A percentile compares a stretch with the other conserved stretches of the same genome.
phyloP scores from a whole-genome alignment of 257 asterid species.

The Solanum acaule region DNA sequence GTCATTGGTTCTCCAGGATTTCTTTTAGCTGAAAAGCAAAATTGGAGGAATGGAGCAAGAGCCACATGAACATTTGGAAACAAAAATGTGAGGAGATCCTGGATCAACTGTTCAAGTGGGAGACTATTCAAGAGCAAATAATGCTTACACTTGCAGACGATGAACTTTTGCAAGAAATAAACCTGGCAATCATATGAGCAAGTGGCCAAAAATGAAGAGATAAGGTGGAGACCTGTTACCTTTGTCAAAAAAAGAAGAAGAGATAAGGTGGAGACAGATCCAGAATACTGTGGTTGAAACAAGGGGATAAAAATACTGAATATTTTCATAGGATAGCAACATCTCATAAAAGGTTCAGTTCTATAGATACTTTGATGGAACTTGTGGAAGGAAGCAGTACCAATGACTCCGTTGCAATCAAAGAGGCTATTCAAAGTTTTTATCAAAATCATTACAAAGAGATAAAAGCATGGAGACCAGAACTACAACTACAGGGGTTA shows the following conservation, averaged over 20 bases:
- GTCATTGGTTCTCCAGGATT: too few species aligned
- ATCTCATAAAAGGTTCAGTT: not conserved
- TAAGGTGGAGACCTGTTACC: not conserved
- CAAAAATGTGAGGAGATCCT: not conserved
- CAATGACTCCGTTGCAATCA: not conserved
- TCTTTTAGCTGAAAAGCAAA: too few species aligned
- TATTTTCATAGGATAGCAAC: not conserved
- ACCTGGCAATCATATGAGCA: not conserved
- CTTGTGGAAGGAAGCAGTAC: not conserved
- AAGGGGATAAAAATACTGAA: not conserved
- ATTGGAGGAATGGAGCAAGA: too few species aligned
- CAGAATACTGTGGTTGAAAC: not conserved
- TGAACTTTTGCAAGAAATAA: not conserved
- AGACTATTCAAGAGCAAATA: not conserved
- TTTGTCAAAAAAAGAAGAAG: too few species aligned
- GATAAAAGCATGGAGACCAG: not conserved
- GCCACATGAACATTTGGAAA: not conserved
- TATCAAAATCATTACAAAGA: not conserved
- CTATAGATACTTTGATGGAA: not conserved
- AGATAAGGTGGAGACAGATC: not conserved
- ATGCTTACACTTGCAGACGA: not conserved
- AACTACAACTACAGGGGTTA: not conserved
- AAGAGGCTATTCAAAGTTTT: not conserved
- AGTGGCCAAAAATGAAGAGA: not conserved
- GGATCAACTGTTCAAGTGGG: not conserved